Base-by-base conservation (phyloP, 306 rosid species). In the Aeschynomene evenia region DNA sequence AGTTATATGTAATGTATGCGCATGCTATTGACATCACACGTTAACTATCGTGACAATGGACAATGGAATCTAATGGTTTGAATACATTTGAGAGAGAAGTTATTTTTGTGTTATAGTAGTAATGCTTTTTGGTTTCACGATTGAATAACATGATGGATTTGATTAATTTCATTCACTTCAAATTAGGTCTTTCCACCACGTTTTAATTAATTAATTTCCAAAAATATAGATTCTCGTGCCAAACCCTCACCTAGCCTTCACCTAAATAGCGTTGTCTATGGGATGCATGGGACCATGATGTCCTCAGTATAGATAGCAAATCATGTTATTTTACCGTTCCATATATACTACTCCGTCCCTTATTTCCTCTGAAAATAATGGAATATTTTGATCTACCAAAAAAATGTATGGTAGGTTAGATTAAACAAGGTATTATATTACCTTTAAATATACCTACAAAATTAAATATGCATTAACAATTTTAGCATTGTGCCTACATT, bases 131-230 rank as follows among this genome's bases (percentile, higher is more conserved):
- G n/a, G n/a, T n/a, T n/a, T n/a, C n/a, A n/a, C n/a, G n/a, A n/a
- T n/a, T n/a, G n/a, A n/a, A n/a, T n/a, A n/a, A n/a, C n/a, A n/a
- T n/a, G n/a, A n/a, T n/a, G n/a, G 14, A 61, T 43, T 76, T 60
- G 31, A 48, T 76, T 60, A 22, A 48, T 13, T 68, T 68, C n/a
- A 18, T 40, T 68, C 65, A 20, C 40, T 24, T 68, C 70, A 39
- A 60, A 68, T 60, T 19, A 68, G 75, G 70, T 18, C 36, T 67
- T 61, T 76, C 52, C 65, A 68, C 52, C 65, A 68, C 80, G 64
- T 68, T 76, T 67, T 76, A n/a, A n/a, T n/a, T n/a, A n/a, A 37
- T 20, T 68, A 23, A 11, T 49, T 68, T 74, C 63, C 49, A 31
- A 56, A 34, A 49, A n/a, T n/a, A n/a, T n/a, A n/a, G n/a, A 60